Conservation (phyloP, 768 basidiomycete genomes). For the Suillus americanus region DNA sequence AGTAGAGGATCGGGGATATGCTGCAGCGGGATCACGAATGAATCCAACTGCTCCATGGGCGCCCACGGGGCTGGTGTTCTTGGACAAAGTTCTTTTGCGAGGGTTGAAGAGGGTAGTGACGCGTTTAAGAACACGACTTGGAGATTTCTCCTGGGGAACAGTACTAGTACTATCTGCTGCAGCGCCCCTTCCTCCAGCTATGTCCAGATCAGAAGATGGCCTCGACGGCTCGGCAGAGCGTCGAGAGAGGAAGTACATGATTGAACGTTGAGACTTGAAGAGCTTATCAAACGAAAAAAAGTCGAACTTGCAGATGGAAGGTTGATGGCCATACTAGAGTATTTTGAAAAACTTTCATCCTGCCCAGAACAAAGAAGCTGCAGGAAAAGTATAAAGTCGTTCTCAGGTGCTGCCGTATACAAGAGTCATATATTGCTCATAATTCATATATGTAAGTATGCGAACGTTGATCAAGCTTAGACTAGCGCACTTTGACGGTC, state of each 20-base stretch:
- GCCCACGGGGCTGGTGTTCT: slow-evolving; percentile 7
- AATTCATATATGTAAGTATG: not conserved
- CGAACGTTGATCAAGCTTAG: not conserved
- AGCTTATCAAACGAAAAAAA: not conserved
- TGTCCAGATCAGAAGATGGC: slow-evolving; percentile 7
- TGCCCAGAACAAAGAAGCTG: not conserved
- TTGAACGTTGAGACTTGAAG: not conserved
- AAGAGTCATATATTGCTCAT: not conserved
- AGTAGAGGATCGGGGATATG: slow-evolving; percentile 24
- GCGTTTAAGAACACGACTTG: slow-evolving; percentile 27
- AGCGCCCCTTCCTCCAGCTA: slow-evolving; percentile 1
- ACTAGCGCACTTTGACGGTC: not conserved
- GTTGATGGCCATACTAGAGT: not conserved
- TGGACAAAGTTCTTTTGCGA: slow-evolving; percentile 23
- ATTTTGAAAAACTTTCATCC: not conserved
- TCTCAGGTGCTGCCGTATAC: slow-evolving; percentile 2
- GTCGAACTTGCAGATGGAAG: not conserved
- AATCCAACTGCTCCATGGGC: slow-evolving; percentile 17
- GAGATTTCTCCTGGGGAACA: slow-evolving; percentile 19
- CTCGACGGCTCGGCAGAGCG: slow-evolving; percentile 26
- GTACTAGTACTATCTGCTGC: slow-evolving; percentile 7
- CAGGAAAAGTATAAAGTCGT: not conserved
- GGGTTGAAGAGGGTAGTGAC: slow-evolving; percentile 27
- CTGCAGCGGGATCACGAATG: slow-evolving; percentile 13
- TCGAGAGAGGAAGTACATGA: slow-evolving; percentile 31